Base-by-base conservation (phyloP, 2,329 filamentous ascomycete species). In the Alternaria ventricosa region DNA sequence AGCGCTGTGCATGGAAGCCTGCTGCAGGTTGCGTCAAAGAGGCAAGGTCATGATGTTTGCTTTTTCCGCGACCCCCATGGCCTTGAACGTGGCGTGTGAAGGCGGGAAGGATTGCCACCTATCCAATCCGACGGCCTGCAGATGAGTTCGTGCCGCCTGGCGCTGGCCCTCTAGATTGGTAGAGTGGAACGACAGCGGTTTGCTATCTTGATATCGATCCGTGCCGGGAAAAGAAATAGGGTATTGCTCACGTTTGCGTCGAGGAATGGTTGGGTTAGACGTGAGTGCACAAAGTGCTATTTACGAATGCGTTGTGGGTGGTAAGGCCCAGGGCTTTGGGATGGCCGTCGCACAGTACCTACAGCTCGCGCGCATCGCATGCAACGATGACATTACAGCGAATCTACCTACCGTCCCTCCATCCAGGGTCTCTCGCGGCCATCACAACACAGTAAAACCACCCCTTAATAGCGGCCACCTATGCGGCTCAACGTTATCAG, bases 401-500 rank as follows among this genome's bases (percentile, higher is more conserved):
- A 23, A 23, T 33, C 47, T 51, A 33, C 20, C 47, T 51, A 33
- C 47, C 13, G 27, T 51, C 47, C 18, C 18, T 30, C 47, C 12
- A 22, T 22, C 33, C 49, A 23, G 20, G 49, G 18, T 36, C 18
- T 20, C 13, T 28, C 28, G 22, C 28, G 15, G 22, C 15, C n/a
- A 27, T 20, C n/a, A 43, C 12, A 28, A 43, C 36, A 36, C 9
- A 22, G 33, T 41, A 41, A 41, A 41, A 20, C 23, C 36, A 20
- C 30, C 50, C 25, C 18, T 33, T 41, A 23, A 45, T 53, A 36
- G 64, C 64, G 64, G 61, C 61, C 61, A 62, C 56, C 46, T 56
- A 69, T 72, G 68, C 67, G 70, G 70, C 70, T 71, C 67, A 64
- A 54, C 57, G 51, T 64, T 65, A 54, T 68, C 60, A 68, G 65